phyloP scores from a whole-genome alignment of 176 grass and related monocot species.

The Bolboschoenus planiculmis region DNA sequence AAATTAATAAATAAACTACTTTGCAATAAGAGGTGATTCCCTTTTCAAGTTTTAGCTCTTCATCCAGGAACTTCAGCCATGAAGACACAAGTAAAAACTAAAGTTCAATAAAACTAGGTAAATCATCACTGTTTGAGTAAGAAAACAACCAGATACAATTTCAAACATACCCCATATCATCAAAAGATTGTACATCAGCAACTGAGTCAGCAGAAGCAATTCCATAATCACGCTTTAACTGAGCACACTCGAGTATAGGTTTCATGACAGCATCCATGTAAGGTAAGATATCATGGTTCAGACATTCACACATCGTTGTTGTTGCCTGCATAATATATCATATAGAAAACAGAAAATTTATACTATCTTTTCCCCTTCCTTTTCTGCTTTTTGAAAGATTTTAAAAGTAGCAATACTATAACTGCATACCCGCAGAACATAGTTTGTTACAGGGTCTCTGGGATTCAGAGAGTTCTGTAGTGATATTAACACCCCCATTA shows the following conservation, averaged over 20 bases:
- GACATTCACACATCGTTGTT: conserved; percentile 75
- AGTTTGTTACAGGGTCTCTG: conserved; percentile 80
- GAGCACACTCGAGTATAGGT: conserved; percentile 83
- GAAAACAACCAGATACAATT: neutral
- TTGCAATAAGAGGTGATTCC: neutral
- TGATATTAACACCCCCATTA: conserved; percentile 87
- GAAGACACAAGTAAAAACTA: neutral
- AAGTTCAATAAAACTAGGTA: neutral
- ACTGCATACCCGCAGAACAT: conserved; percentile 63
- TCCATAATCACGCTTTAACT: conserved; percentile 80
- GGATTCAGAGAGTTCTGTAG: conserved; percentile 91
- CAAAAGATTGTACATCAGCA: conserved; percentile 69
- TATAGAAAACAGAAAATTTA: neutral
- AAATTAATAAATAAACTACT: too few species aligned
- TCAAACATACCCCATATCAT: conserved; percentile 63
- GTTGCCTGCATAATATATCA: conserved; percentile 54
- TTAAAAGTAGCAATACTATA: neutral
- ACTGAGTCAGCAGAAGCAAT: conserved; percentile 73
- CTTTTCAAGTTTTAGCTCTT: neutral
- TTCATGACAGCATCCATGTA: conserved; percentile 92
- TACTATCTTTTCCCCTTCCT: neutral
- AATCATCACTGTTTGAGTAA: neutral
- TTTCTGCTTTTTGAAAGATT: neutral
- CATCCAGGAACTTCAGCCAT: neutral
- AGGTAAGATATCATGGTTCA: conserved; percentile 84